These are phyloP conservation scores for Entomortierella lignicola DNA, from an alignment of 192 early-diverging fungal genomes.

Conservation along the genomic window DNA sequence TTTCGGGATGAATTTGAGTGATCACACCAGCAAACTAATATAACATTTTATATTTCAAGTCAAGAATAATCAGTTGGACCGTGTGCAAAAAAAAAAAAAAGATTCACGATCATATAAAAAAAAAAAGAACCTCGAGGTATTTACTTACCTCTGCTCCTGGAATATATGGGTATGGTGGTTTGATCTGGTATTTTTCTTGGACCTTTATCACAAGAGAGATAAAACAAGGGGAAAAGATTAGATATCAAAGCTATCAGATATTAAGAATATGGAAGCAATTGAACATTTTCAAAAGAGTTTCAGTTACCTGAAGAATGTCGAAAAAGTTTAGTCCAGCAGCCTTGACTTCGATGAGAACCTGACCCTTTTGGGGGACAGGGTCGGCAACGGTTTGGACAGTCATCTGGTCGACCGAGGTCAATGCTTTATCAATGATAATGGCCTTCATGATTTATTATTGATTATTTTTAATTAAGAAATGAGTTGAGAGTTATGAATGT, in stretches of 20 bases:
- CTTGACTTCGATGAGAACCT: slow-evolving; percentile 76
- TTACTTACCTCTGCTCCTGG: slow-evolving; percentile 69
- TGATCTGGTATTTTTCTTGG: slow-evolving; percentile 81
- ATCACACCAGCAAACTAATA: slow-evolving; percentile 73
- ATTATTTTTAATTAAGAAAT: neutral
- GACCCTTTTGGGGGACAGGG: slow-evolving; percentile 63
- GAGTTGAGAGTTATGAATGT: neutral
- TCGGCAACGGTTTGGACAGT: slow-evolving; percentile 68
- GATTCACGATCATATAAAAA: neutral
- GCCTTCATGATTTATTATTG: slow-evolving; percentile 48
- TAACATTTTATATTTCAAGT: too few species aligned
- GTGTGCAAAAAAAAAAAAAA: neutral
- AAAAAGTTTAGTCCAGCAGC: slow-evolving; percentile 80
- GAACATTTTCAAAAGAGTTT: neutral
- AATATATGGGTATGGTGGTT: slow-evolving; percentile 76
- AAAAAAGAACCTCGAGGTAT: too few species aligned
- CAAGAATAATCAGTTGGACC: too few species aligned
- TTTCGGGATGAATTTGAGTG: slow-evolving; percentile 52
- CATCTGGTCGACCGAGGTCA: slow-evolving; percentile 66
- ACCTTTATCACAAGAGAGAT: too few species aligned
- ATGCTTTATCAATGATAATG: slow-evolving; percentile 66
- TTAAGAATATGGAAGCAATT: too few species aligned
- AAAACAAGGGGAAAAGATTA: too few species aligned
- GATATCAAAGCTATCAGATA: too few species aligned
- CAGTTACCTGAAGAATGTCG: slow-evolving; percentile 73